Evolutionary conservation across 2,329 filamentous ascomycete genomes (phyloP), one percentile per base, ranked within the genome.

Genomic region (Cercospora zeina): DNA sequence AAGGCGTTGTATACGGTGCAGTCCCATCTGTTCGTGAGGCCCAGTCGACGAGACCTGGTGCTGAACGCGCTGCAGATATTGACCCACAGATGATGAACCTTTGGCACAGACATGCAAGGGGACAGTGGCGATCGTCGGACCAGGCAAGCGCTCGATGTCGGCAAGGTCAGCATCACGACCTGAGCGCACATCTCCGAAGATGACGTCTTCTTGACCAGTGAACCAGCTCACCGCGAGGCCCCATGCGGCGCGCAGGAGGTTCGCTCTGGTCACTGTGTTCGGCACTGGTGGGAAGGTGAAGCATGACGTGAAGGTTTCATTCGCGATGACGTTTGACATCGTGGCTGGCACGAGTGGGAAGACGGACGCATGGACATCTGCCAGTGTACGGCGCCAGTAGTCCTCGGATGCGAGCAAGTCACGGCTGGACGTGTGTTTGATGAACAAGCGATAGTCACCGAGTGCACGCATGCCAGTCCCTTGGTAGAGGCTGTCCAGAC

Each of bases 111-210:
- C 34, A 11, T 47, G n/a, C 6, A 64, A 7, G 13, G 62, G 62
- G 10, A 59, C 19, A 54, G 59, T 53, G n/a, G 62, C 54, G 7
- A 64, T 59, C 8, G 61, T 63, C 21, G 61, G 61, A n/a, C 61
- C 61, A 14, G 72, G 21, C 30, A 61, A n/a, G 13, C 31, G 33
- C 27, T 57, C 42, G 31, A 53, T 2, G 37, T 34, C 24, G 51
- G 27, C n/a, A 31, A 30, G 31, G 56, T 58, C 7, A 9, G 74
- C 66, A 24, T 77, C 71, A n/a, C 63, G 59, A 8, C 63, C 63
- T 4, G 59, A 49, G 1, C 34, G 31, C 13, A 62, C 34, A 14
- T 34, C 49, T 14, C 63, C 63, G 30, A 65, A 62, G 21, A 62
- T 56, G 9, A 58, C 56, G 21, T 65, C 63, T 14, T 36, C 34